A percentile compares a stretch with the other conserved stretches of the same genome.
Evolutionary conservation across 768 basidiomycete genomes (phyloP).

Genomic region (Dioszegia aurantiaca): DNA sequence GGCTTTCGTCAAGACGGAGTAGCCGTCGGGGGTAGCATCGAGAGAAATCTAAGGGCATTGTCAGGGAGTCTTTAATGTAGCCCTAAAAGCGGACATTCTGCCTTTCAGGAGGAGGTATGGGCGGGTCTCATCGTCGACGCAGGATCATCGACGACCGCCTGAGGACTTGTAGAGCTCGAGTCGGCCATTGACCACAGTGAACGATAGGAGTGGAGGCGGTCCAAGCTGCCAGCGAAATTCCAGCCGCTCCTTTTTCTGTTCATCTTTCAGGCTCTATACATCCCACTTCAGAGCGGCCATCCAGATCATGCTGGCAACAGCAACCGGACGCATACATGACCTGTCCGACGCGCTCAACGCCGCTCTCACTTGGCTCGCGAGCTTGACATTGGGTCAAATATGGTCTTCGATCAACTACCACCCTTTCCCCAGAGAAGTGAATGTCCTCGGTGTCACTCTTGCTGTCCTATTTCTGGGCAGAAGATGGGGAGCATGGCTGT

Average conservation of each 20-base stretch:
- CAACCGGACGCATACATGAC: neutral
- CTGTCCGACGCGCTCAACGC: neutral
- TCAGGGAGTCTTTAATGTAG: no score
- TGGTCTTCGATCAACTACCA: constrained; percentile 36
- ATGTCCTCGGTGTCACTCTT: constrained; percentile 59
- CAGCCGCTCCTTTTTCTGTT: neutral
- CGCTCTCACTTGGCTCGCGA: neutral
- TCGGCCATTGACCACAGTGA: no score
- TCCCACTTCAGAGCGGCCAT: no score
- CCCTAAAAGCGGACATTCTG: no score
- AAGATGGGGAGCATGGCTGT: constrained; percentile 1
- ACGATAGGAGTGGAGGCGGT: constrained; percentile 7
- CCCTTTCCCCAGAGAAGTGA: constrained; percentile 51
- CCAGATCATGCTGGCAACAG: no score
- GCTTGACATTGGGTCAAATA: constrained; percentile 32
- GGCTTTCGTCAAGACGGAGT: constrained; percentile 20
- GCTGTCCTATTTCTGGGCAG: constrained; percentile 54
- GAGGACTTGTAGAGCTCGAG: no score
- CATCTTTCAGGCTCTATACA: no score
- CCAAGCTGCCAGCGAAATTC: constrained; percentile 2
- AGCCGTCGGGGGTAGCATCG: neutral
- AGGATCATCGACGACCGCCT: no score
- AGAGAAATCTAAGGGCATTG: no score
- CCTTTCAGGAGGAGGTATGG: no score
- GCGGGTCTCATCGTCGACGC: no score